Base-by-base conservation (phyloP, 176 grass and related monocot genomes). In the Cenchrus purpureus region DNA sequence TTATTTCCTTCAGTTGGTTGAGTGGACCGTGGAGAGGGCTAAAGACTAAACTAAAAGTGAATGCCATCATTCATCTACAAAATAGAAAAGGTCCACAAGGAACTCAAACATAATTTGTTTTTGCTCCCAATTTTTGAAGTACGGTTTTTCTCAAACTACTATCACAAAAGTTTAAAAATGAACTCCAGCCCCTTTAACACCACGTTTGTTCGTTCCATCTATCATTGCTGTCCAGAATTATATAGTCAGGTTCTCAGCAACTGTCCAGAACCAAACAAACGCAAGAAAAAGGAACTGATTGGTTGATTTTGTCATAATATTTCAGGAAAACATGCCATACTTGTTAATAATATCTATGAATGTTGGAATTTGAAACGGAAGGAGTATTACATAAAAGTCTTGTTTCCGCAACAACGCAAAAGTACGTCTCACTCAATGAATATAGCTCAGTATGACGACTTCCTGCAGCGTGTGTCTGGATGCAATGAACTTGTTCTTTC, bases 401-500 rank as follows among this genome's bases (percentile, higher is more conserved):
- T 25, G 25, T 78, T 34, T 12, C 52, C 52, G 16, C 15, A n/a
- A 32, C 48, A 69, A 43, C 28, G 63, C 40, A 49, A 70, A 79
- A 25, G 60, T 7, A 71, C 28, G 75, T 58, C 84, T 28, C 28
- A 19, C 28, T 62, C 76, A 2, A 74, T 65, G 46, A 67, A 48
- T 67, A 68, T 37, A 48, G 20, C 59, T 9, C 3, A n/a, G 0
- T 20, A 56, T 65, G 68, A 67, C 59, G 57, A 16, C 31, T 75
- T 68, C 11, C 42, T 52, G n/a, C 8, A 81, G 11, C 2, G 8
- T 57, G 51, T 13, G 84, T 86, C 79, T 52, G 1, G 28, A 65
- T 90, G 42, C 79, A 50, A 78, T 65, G 84, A 78, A 67, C 58
- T 43, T 74, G 34, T 34, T 32, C 31, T 0, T 72, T 57, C 29